Evolutionary conservation across 2,329 filamentous ascomycete genomes (phyloP).

Genomic region (Clonostachys sp.): DNA sequence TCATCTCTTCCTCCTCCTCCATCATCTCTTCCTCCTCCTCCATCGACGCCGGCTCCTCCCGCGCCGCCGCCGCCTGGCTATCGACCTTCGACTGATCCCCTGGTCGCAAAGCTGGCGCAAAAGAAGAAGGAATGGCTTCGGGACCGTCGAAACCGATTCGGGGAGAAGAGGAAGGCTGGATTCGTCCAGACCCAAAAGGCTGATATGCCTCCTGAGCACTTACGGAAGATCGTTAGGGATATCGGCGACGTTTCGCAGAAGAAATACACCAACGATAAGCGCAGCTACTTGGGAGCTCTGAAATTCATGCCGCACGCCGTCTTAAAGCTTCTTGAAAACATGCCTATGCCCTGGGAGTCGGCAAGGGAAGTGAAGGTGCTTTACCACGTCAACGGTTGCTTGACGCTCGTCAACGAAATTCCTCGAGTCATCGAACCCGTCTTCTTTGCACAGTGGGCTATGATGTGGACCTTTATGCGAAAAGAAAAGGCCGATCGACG

Average conservation of each 20-base stretch:
- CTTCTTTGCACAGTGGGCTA: constrained; percentile 97
- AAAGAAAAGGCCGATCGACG: constrained; percentile 94
- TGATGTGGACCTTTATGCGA: constrained; percentile 99
- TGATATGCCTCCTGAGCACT: constrained; percentile 96
- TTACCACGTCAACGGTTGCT: constrained; percentile 95
- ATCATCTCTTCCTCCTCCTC: constrained; percentile 51
- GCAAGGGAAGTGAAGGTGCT: constrained; percentile 94
- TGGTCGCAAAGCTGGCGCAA: constrained; percentile 90
- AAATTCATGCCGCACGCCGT: constrained; percentile 99
- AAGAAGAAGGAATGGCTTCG: constrained; percentile 99
- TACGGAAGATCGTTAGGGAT: constrained; percentile 97
- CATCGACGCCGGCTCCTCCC: constrained; percentile 45
- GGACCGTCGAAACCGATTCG: constrained; percentile 84
- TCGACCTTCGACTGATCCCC: constrained; percentile 73
- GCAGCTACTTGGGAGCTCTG: constrained; percentile 91
- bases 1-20: constrained; percentile 53
- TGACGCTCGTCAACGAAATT: constrained; percentile 95
- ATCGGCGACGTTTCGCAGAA: constrained; percentile 99
- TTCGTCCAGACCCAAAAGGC: constrained; percentile 98
- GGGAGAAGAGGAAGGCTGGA: constrained; percentile 93
- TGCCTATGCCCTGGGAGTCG: constrained; percentile 99
- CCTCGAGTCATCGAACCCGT: constrained; percentile 96
- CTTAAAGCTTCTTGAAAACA: constrained; percentile 94
- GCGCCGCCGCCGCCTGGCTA: constrained; percentile 84
- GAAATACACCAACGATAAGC: constrained; percentile 98